Evolutionary conservation across 371 early-diverging fungal species (phyloP), one percentile per base, ranked within the genome.

Genomic region (Cokeromyces recurvatus): DNA sequence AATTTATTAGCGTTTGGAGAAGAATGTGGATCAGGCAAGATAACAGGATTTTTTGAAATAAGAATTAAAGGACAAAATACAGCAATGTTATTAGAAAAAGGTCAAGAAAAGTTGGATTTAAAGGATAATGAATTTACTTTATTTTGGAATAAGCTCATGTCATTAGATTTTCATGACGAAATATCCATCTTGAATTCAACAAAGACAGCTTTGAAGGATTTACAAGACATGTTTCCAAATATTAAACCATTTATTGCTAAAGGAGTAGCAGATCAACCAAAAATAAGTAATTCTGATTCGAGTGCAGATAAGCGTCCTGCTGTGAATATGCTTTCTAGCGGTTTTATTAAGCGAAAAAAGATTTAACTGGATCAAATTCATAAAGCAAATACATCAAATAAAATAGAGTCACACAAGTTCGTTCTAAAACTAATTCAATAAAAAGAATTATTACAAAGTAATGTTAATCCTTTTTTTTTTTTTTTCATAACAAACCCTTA

Each of bases 1-100:
- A 77, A 80, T 22, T 46, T 89, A 51, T 64, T 88, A 10, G 70
- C 82, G 0, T 69, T 84, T 44, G 79, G 85, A 20, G 87, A 88
- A 48, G 91, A 91, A 54, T 89, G 90, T 54, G 85, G 84, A 14
- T 67, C 80, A 2, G 87, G 89, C 4, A 80, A 79, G 46, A 61
- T 80, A 15, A 62, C 86, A 4, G 90, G 82, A 0, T 85, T 87
- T 32, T 80, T 89, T 56, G 58, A 58, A 16, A 11, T 61, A 12
- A 38, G 35, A 31, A 32, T 65, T 14, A 39, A 40, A 17, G 38
- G 41, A 19, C 16, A 27, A 29, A n/a, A 34, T 22, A 23, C n/a
- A n/a, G n/a, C n/a, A n/a, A n/a, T n/a, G n/a, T n/a, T n/a, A n/a
- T n/a, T n/a, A n/a, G n/a, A n/a, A n/a, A n/a, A n/a, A n/a, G n/a